A percentile compares a stretch with the other conserved stretches of the same genome.
Evolutionary conservation across 2,329 filamentous ascomycete genomes (phyloP).

Genomic region (Colletotrichum destructivum): DNA sequence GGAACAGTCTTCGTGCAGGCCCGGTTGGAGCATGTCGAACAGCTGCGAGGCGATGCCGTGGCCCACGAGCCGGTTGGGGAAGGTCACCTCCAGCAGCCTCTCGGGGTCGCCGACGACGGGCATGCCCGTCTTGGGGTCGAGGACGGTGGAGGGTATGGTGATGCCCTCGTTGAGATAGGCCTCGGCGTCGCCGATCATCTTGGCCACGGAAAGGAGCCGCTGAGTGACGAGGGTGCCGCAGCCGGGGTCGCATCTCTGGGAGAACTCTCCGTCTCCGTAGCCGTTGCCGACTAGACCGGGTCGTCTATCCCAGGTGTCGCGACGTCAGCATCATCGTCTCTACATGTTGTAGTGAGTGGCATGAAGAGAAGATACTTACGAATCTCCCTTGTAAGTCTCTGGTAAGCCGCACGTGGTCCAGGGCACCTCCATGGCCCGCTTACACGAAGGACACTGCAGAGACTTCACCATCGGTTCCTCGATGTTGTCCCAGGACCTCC

Average conservation of each 20-base stretch:
- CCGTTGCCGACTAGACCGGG: conserved; percentile 65
- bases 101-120: conserved; percentile 53
- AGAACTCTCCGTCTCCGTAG: conserved; percentile 73
- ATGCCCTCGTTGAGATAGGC: conserved; percentile 60
- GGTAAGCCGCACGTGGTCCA: conserved; percentile 71
- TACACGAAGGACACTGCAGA: conserved; percentile 71
- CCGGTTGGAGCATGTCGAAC: conserved; percentile 54
- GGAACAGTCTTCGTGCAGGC: conserved; percentile 51
- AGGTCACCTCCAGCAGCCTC: conserved; percentile 55
- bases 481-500: conserved; percentile 72
- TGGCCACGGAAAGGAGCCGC: conserved; percentile 72
- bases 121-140: conserved; percentile 67
- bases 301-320: not conserved
- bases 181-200: conserved; percentile 72
- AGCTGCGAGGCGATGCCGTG: conserved; percentile 60
- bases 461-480: conserved; percentile 64
- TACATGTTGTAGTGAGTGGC: too few species aligned
- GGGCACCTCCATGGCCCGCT: conserved; percentile 57
- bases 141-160: conserved; percentile 79
- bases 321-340: accelerated
- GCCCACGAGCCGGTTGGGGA: conserved; percentile 73
- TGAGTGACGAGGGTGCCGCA: conserved; percentile 69
- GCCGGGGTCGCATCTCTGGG: conserved; percentile 58
- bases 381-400: conserved; percentile 50
- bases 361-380: conserved; percentile 40